Evolutionary conservation across 441 rosid species (phyloP), one percentile per base, ranked within the genome.

Genomic region (Aleurites moluccanus): DNA sequence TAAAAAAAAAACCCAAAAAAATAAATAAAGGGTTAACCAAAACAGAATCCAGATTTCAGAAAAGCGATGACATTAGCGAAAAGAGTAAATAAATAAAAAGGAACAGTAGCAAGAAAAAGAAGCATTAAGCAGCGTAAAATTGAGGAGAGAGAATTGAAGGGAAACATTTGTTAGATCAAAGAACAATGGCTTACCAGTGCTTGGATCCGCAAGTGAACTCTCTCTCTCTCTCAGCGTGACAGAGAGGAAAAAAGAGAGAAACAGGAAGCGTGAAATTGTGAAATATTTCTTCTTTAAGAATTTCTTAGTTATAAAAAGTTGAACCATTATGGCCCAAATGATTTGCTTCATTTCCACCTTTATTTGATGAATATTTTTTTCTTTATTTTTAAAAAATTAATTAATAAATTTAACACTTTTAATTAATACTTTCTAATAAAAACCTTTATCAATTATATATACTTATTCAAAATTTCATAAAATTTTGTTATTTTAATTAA

Each of bases 141-240:
- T 50, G 57, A 70, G 35, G 14, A 35, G 35, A 21, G n/a, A n/a
- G 13, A 70, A 49, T 47, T 47, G 42, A 47, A 67, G 70, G 44
- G 69, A 42, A 42, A 50, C 28, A 65, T 13, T 42, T 44, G 52
- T 6, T 65, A n/a, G 73, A 70, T 70, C 62, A 64, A 44, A 65
- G 55, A 42, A 42, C 35, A 64, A 63, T 52, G 61, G 52, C 70
- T 64, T 50, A 63, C 75, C 69, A 8, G 69, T 2, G 21, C 10
- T 18, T 49, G 69, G 69, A 73, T 66, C 70, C 56, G 71, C 27
- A 8, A 40, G 38, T n/a, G 52, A 65, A 28, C 56, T 56, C 53
- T 25, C 50, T 40, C 52, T 44, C 52, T 44, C 57, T 57, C 49
- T 10, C 20, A 13, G n/a, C 6, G 16, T 57, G 18, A 30, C 44